These are phyloP conservation scores for Delphinella strobiligena DNA, from an alignment of 2,329 filamentous ascomycete species.

Conservation along the genomic window DNA sequence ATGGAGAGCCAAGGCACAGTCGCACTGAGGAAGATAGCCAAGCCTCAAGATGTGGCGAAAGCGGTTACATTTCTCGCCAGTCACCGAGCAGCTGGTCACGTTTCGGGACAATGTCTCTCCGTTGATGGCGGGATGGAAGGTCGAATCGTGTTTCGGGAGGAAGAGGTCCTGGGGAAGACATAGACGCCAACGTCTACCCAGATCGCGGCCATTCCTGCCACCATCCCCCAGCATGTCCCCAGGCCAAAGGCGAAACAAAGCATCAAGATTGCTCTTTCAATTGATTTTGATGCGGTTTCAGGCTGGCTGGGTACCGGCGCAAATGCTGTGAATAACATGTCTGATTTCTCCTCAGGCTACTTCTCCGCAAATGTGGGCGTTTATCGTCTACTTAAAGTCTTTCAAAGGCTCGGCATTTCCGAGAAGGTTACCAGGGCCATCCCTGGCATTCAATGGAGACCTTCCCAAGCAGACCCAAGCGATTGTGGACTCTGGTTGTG, in stretches of 20 bases:
- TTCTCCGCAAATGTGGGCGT: conserved; percentile 47
- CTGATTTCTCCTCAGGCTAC: conserved; percentile 44
- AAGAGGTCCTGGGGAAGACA: conserved; percentile 20
- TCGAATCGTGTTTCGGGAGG: conserved; percentile 36
- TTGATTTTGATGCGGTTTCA: conserved; percentile 48
- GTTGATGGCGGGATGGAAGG: conserved; percentile 42
- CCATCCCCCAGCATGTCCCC: background rate
- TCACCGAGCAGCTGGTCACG: conserved; percentile 40
- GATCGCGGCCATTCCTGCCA: no score
- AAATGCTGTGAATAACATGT: conserved; percentile 40
- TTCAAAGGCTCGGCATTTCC: conserved; percentile 38
- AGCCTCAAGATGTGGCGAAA: conserved; percentile 37
- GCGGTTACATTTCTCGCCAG: conserved; percentile 39
- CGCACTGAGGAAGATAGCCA: conserved; percentile 34
- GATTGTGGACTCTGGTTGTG: conserved; percentile 41
- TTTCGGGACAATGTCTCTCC: conserved; percentile 41
- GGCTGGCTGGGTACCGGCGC: conserved; percentile 48
- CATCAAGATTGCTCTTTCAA: conserved; percentile 29
- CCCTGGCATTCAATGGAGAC: conserved; percentile 48
- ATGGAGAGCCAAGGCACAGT: conserved; percentile 39
- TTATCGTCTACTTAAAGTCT: conserved; percentile 41
- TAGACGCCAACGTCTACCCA: background rate
- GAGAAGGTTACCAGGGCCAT: conserved; percentile 49
- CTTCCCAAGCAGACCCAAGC: conserved; percentile 40
- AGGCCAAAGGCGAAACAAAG: conserved; percentile 13